Evolutionary conservation across 345 rosid genomes (phyloP).

Genomic region (Sonneratia alba): DNA sequence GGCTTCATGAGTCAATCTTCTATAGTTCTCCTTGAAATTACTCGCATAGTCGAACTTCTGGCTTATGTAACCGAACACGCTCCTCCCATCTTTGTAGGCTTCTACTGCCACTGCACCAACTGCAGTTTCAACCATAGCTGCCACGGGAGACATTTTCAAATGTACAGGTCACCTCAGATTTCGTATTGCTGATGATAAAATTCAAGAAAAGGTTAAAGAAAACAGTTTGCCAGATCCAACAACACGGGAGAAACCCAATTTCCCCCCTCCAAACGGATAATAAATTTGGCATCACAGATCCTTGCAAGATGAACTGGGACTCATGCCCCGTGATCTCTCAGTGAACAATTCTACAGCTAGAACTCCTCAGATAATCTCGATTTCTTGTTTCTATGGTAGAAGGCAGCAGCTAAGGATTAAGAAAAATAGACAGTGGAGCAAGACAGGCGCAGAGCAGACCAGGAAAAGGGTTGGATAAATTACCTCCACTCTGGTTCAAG

Average conservation of each 20-base stretch:
- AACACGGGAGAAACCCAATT: not conserved
- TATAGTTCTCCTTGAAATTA: constrained; percentile 1
- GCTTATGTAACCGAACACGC: not conserved
- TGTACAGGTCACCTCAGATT: not conserved
- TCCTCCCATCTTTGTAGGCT: constrained; percentile 6
- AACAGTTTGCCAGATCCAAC: not conserved
- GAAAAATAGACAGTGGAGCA: not conserved
- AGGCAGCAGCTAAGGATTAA: not conserved
- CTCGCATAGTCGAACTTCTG: not conserved
- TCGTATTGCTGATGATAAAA: too few relatives aligned
- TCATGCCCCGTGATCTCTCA: too few relatives aligned
- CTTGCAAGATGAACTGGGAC: too few relatives aligned
- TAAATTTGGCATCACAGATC: too few relatives aligned
- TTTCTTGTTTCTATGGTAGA: too few relatives aligned
- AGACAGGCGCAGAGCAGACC: too few relatives aligned
- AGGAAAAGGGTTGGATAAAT: not conserved
- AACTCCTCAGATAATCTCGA: too few relatives aligned
- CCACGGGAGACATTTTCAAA: not conserved
- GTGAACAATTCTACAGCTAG: too few relatives aligned
- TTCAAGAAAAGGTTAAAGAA: not conserved
- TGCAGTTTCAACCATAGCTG: constrained; percentile 11
- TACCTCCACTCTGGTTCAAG: not conserved
- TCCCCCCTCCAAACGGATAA: not conserved
- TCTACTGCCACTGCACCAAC: constrained; percentile 9
- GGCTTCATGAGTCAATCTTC: not conserved